These are phyloP conservation scores for Phytophthora brassicae DNA, from an alignment of 352 stramenopile species.

Conservation along the genomic window DNA sequence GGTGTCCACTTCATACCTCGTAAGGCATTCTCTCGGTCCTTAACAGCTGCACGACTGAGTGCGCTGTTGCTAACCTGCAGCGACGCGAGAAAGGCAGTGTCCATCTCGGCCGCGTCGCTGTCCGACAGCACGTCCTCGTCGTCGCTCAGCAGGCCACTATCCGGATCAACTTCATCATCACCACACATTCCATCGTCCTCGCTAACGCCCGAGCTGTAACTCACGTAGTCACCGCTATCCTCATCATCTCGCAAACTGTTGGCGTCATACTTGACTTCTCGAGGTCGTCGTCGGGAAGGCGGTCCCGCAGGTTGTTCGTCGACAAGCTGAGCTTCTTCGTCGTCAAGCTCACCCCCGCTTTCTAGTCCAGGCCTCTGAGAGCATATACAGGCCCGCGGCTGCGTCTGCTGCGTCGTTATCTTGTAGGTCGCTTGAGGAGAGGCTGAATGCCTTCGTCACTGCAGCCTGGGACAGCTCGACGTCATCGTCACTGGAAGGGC, in stretches of 20 bases:
- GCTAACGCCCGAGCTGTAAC: neutral
- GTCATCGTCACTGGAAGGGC: constrained; percentile 4
- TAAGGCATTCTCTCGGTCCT: neutral
- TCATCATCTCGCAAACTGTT: neutral
- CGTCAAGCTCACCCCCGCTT: neutral
- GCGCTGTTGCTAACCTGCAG: neutral
- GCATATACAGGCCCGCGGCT: constrained; percentile 6
- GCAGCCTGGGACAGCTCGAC: constrained; percentile 17
- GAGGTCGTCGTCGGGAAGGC: neutral
- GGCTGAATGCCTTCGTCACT: constrained; percentile 8
- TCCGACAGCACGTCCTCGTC: neutral
- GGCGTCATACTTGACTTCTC: neutral
- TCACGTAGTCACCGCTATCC: neutral
- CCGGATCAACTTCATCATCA: too few species aligned
- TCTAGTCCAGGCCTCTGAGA: constrained; percentile 12
- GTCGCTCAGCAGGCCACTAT: too few species aligned
- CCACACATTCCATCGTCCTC: neutral
- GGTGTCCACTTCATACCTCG: neutral
- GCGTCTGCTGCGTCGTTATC: constrained; percentile 4
- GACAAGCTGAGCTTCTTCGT: too few species aligned
- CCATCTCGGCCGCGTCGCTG: neutral
- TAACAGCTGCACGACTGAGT: neutral
- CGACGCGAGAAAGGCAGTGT: neutral
- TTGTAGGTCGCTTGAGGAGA: constrained; percentile 7
- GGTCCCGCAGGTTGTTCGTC: neutral